A percentile compares a stretch with the other conserved stretches of the same genome.
phyloP scores from a whole-genome alignment of 345 rosid genomes.

The Syzygium grande region DNA sequence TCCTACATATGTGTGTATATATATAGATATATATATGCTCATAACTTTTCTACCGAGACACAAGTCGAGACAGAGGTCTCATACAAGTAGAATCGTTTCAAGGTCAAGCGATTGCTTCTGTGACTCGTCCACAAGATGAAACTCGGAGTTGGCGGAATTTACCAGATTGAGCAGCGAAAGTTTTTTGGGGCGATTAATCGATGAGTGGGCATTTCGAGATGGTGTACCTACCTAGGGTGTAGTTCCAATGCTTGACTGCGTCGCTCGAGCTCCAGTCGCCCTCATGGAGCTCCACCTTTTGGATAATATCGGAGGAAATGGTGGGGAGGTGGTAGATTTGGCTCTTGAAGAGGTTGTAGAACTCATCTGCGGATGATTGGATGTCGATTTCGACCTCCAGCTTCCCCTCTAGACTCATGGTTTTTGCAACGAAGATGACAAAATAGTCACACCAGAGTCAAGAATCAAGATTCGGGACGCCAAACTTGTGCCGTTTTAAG shows the following conservation, averaged over 20 bases:
- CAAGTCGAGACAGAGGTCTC: not conserved
- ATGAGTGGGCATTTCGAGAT: not conserved
- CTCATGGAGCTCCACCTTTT: not conserved
- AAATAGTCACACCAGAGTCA: not conserved
- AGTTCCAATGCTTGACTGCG: conserved; percentile 1
- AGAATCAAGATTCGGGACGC: not conserved
- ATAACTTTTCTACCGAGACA: not conserved
- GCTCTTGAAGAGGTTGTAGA: not conserved
- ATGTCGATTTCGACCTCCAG: not conserved
- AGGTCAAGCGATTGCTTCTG: not conserved
- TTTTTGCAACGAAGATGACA: not conserved
- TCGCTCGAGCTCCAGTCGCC: not conserved
- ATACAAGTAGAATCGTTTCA: not conserved
- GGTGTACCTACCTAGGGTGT: not conserved
- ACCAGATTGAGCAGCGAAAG: not conserved
- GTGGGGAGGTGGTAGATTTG: not conserved
- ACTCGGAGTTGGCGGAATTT: not conserved
- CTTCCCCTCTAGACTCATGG: not conserved
- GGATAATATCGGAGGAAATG: not conserved
- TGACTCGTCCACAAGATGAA: not conserved
- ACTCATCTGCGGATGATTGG: not conserved
- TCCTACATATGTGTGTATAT: too few species aligned
- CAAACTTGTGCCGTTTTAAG: not conserved
- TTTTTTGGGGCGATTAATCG: not conserved
- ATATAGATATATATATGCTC: too few species aligned